Percentiles rank a stretch among this genome's conserved stretches.
These are phyloP conservation scores for Eremothecium cymbalariae DNA, from an alignment of 1,139 yeast species.

Conservation along the genomic window DNA sequence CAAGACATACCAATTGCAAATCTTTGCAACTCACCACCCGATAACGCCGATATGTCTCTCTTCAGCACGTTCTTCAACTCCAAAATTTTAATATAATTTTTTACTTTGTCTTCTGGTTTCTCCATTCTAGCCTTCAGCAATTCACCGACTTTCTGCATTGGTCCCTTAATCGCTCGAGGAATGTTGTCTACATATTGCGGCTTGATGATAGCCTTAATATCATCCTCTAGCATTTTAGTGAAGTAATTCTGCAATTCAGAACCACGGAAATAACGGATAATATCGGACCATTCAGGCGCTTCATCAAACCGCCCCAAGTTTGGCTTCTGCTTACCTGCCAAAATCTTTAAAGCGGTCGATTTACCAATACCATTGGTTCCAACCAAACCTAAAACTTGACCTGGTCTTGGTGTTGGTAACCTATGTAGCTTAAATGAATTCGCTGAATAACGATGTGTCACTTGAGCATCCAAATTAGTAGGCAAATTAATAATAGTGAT, in stretches of 20 bases:
- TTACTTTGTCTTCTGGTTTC: slow-evolving; percentile 50
- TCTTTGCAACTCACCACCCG: slow-evolving; percentile 98
- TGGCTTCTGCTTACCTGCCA: slow-evolving; percentile 98
- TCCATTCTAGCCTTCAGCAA: slow-evolving; percentile 68
- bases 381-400: slow-evolving; percentile 93
- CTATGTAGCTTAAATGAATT: slow-evolving; percentile 95
- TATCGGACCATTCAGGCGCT: slow-evolving; percentile 97
- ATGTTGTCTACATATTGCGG: slow-evolving; percentile 97
- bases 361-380: slow-evolving; percentile 99
- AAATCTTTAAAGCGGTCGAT: slow-evolving; percentile 92
- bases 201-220: slow-evolving; percentile 89
- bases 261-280: slow-evolving; percentile 85
- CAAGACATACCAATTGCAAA: slow-evolving; percentile 97
- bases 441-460: slow-evolving; percentile 95
- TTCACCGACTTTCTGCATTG: slow-evolving; percentile 79
- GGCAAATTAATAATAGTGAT: slow-evolving; percentile 92
- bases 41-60: slow-evolving; percentile 80
- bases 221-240: slow-evolving; percentile 86
- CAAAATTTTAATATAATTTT: slow-evolving; percentile 55
- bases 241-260: slow-evolving; percentile 94
- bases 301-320: slow-evolving; percentile 87
- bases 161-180: slow-evolving; percentile 91
- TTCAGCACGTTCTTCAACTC: slow-evolving; percentile 67
- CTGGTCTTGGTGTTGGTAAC: slow-evolving; percentile 97
- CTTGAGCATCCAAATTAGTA: slow-evolving; percentile 83